These are phyloP conservation scores for Phytophthora pini DNA, from an alignment of 352 stramenopile species.

Conservation along the genomic window DNA sequence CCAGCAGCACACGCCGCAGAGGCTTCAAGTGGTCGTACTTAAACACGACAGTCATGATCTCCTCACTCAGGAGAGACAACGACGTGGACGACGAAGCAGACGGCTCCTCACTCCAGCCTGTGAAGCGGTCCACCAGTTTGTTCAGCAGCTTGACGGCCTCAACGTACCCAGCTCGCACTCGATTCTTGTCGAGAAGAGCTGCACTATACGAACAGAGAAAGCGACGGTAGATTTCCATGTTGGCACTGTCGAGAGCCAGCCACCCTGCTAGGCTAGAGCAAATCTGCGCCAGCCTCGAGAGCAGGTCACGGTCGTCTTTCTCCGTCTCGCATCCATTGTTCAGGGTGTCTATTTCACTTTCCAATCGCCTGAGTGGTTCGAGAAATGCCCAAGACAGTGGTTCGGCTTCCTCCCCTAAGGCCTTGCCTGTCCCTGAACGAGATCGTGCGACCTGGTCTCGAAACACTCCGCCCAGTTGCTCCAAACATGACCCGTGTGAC, in stretches of 20 bases:
- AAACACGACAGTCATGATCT: conserved; percentile 47
- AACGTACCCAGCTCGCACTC: conserved; percentile 38
- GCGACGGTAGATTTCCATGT: conserved; percentile 33
- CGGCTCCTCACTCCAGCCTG: conserved; percentile 10
- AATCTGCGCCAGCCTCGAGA: conserved; percentile 26
- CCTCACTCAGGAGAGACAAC: conserved; percentile 36
- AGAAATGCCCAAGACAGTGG: conserved; percentile 42
- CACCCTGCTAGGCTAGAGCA: conserved; percentile 37
- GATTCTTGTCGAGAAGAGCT: conserved; percentile 41
- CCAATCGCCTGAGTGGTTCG: conserved; percentile 6
- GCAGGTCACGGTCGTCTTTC: conserved; percentile 6
- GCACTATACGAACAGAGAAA: conserved; percentile 28
- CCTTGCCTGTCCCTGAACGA: conserved; percentile 4
- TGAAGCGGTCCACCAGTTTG: conserved; percentile 37
- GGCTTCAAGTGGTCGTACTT: conserved; percentile 39
- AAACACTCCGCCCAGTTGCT: conserved; percentile 38
- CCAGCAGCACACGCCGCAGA: conserved; percentile 35
- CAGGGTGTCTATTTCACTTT: neutral
- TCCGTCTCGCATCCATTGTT: neutral
- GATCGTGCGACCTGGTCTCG: conserved; percentile 20
- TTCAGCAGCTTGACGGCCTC: conserved; percentile 35
- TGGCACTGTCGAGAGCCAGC: conserved; percentile 39
- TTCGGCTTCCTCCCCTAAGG: neutral
- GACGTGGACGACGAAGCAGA: conserved; percentile 17
- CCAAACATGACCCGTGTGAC: conserved; percentile 35